Percentiles rank a stretch among this genome's conserved stretches.
Evolutionary conservation across 192 early-diverging fungal genomes (phyloP).

Genomic region (Podila horticola): DNA sequence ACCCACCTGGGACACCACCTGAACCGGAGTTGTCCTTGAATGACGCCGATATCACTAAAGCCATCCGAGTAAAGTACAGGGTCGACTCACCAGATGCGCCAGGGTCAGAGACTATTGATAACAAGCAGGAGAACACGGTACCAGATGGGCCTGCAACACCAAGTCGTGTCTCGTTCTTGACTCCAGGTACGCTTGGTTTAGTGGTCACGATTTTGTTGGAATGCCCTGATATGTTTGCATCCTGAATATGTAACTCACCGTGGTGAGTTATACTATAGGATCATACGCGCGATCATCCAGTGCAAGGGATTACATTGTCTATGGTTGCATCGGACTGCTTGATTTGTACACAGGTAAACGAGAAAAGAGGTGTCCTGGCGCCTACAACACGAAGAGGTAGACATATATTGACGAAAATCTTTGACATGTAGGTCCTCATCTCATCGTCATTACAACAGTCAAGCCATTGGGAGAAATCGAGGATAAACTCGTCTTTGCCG

Average conservation of each 20-base stretch:
- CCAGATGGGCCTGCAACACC: background rate
- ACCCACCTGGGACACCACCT: background rate
- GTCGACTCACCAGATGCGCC: background rate
- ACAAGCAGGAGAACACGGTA: no score
- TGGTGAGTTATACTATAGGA: background rate
- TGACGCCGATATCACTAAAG: background rate
- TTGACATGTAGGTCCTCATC: constrained; percentile 22
- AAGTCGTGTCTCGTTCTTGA: background rate
- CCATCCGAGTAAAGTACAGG: background rate
- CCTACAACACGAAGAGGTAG: background rate
- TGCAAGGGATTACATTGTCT: constrained; percentile 38
- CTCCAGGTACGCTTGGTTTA: background rate
- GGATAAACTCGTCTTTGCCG: constrained; percentile 51
- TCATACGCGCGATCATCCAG: constrained; percentile 21
- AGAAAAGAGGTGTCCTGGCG: no score
- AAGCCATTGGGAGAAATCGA: constrained; percentile 49
- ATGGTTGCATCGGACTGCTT: constrained; percentile 39
- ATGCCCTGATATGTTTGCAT: no score
- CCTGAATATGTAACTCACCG: no score
- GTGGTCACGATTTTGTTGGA: no score
- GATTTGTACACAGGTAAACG: constrained; percentile 33
- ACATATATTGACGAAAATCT: background rate
- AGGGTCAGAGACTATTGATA: background rate
- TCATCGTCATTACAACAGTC: constrained; percentile 51
- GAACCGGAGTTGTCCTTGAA: background rate